Base-by-base conservation (phyloP, 768 basidiomycete species). In the Vararia minispora region DNA sequence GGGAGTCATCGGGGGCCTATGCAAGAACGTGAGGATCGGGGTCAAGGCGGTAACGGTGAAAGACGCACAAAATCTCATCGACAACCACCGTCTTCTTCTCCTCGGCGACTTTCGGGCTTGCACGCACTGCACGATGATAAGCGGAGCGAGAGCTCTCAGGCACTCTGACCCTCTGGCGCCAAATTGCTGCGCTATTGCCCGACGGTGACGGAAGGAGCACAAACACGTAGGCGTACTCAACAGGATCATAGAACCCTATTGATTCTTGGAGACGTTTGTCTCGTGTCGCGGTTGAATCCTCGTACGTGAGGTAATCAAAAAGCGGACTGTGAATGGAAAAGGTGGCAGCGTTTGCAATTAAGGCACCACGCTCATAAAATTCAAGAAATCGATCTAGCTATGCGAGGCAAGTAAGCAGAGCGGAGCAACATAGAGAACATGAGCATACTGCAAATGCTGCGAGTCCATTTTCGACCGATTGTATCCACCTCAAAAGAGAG, bases 151-250 rank as follows among this genome's bases (percentile, higher is more conserved):
- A 35, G 37, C 41, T 43, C 22, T 40, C 28, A 6, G 45, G 45
- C 10, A 48, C 47, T 12, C 39, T 7, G 26, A 48, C 35, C 27
- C 43, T 46, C 17, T 45, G 47, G 29, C 47, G 46, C 47, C 47
- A 48, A 44, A 48, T 48, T 8, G 47, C 47, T 24, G 47, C 41
- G 33, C 47, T 48, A 24, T 48, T 48, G n/a, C 47, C 45, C n/a
- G 28, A 46, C 39, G 43, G 46, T 26, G 47, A 48, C 11, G 47
- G 47, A 25, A 48, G 47, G 30, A 48, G 34, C 17, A 48, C 45
- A 30, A 48, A 48, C 12, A 48, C 47, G 7, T 40, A 23, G 11
- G 38, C 41, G 24, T 46, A 41, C 39, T 23, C 35, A 17, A 24
- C 39, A 4, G 47, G 47, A 30, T 48, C 47, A 35, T 48, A 48